Percentiles rank a stretch among this genome's conserved stretches.
phyloP scores from a whole-genome alignment of 805 yeast species.

The Suhomyces vadensis region DNA sequence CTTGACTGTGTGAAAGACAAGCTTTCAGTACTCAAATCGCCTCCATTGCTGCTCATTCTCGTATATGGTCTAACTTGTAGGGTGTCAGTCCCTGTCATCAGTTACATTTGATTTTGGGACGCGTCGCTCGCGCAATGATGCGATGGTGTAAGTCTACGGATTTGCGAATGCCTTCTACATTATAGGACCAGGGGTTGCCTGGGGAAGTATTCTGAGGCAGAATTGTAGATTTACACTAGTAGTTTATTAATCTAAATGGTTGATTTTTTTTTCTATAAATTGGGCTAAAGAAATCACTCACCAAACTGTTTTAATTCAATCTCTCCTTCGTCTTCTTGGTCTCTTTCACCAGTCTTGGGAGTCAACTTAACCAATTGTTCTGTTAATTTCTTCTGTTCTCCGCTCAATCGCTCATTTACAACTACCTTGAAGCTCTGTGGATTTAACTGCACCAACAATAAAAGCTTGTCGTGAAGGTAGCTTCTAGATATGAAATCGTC shows the following conservation, averaged over 20 bases:
- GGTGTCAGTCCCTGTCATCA: no score
- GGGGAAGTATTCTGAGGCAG: no score
- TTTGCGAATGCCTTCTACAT: no score
- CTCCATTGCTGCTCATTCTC: neutral
- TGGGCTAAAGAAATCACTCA: no score
- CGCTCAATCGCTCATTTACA: slow-evolving; percentile 38
- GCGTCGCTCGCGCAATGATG: no score
- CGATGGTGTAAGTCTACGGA: no score
- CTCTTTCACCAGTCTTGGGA: slow-evolving; percentile 8
- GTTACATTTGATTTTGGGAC: no score
- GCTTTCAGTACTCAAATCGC: slow-evolving; percentile 5
- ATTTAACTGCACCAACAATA: slow-evolving; percentile 47
- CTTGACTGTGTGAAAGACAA: slow-evolving; percentile 16
- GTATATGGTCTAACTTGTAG: no score
- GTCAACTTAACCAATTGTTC: slow-evolving; percentile 43
- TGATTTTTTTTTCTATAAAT: neutral
- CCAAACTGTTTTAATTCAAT: slow-evolving; percentile 56
- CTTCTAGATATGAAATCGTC: slow-evolving; percentile 22
- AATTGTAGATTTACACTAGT: no score
- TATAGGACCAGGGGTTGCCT: no score
- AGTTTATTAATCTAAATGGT: no score
- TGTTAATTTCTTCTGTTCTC: slow-evolving; percentile 41
- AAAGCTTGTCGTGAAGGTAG: slow-evolving; percentile 49
- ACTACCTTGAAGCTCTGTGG: slow-evolving; percentile 51
- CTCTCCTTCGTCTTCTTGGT: slow-evolving; percentile 17